phyloP scores from a whole-genome alignment of 805 yeast genomes.

The Candida arabinofermentans region DNA sequence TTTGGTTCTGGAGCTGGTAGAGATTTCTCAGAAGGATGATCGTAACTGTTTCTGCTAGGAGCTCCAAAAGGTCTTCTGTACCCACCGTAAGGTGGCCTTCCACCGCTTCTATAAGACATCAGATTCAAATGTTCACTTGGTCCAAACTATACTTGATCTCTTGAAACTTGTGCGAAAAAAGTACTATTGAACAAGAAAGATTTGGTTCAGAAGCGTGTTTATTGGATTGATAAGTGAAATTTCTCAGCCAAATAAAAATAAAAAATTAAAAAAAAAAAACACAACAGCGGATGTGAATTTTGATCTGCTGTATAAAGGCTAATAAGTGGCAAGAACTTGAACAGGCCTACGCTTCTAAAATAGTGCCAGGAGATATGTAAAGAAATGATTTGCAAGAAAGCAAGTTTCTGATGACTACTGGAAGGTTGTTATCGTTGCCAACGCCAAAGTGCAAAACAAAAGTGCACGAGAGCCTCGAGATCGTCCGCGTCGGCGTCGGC shows the following conservation, averaged over 20 bases:
- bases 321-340: too few species aligned
- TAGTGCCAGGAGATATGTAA: too few species aligned
- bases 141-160: too few species aligned
- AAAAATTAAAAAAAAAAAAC: too few species aligned
- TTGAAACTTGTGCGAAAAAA: background rate
- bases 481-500: background rate
- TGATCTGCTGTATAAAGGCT: too few species aligned
- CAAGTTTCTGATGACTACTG: too few species aligned
- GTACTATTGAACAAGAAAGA: too few species aligned
- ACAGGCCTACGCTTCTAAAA: too few species aligned
- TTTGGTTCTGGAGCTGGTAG: background rate
- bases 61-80: background rate
- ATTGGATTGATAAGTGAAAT: background rate
- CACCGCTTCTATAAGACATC: constrained; percentile 10
- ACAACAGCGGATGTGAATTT: too few species aligned
- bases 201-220: background rate
- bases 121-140: background rate
- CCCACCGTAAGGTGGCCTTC: constrained; percentile 5
- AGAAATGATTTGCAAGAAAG: too few species aligned
- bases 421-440: too few species aligned
- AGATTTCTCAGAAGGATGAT: background rate
- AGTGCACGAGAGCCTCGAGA: background rate
- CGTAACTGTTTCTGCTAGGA: background rate
- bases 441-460: background rate
- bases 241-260: background rate